These are phyloP conservation scores for Tulasnella sp. DNA, from an alignment of 768 basidiomycete species.

Conservation along the genomic window DNA sequence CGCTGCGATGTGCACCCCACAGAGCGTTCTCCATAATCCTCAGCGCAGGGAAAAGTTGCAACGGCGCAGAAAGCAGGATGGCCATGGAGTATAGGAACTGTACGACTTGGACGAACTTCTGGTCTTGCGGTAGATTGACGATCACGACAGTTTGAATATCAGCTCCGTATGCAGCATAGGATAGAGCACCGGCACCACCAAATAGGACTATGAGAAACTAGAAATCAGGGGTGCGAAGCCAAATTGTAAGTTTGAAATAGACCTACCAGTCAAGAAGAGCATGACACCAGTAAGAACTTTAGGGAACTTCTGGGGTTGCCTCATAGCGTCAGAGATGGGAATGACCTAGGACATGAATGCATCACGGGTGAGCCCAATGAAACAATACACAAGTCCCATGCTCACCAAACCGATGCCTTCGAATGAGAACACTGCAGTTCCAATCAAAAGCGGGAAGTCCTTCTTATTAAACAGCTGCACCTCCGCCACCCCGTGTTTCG, in stretches of 20 bases:
- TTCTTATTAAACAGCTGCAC: slow-evolving; percentile 79
- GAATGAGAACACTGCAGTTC: slow-evolving; percentile 96
- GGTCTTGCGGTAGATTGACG: slow-evolving; percentile 77
- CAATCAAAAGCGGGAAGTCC: slow-evolving; percentile 86
- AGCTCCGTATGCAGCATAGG: slow-evolving; percentile 80
- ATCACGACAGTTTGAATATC: slow-evolving; percentile 88
- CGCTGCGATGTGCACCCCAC: slow-evolving; percentile 61
- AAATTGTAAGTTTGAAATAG: neutral
- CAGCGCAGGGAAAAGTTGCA: slow-evolving; percentile 96
- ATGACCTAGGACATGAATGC: slow-evolving; percentile 46
- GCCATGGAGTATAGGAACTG: slow-evolving; percentile 87
- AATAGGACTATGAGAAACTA: slow-evolving; percentile 50
- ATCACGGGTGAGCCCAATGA: slow-evolving; percentile 6
- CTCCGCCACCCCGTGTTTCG: slow-evolving; percentile 58
- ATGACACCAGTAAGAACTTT: slow-evolving; percentile 80
- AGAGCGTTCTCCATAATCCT: slow-evolving; percentile 95
- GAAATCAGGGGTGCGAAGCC: slow-evolving; percentile 8
- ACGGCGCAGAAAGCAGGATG: slow-evolving; percentile 81
- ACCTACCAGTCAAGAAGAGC: slow-evolving; percentile 63
- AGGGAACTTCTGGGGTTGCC: slow-evolving; percentile 89
- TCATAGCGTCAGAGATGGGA: slow-evolving; percentile 96
- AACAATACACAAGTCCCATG: neutral
- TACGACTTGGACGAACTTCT: slow-evolving; percentile 80
- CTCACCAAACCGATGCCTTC: slow-evolving; percentile 86
- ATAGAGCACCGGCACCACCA: slow-evolving; percentile 76